phyloP scores from a whole-genome alignment of 2,329 filamentous ascomycete species.

The Botryotinia narcissicola region DNA sequence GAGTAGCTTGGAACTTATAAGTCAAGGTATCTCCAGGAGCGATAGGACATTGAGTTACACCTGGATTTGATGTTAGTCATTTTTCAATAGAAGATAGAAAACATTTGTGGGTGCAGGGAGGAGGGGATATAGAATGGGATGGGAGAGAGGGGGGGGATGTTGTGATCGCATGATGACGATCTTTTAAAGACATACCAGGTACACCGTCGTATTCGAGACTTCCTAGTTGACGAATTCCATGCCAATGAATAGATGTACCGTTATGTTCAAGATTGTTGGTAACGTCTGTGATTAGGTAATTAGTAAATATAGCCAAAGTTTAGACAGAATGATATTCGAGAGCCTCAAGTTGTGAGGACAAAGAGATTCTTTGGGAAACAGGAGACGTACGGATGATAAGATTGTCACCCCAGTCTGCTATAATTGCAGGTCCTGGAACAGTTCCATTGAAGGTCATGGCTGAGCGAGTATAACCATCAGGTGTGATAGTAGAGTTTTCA shows the following conservation, averaged over 20 bases:
- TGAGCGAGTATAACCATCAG: conserved; percentile 48
- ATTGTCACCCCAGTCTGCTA: conserved; percentile 40
- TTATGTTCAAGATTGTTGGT: conserved; percentile 42
- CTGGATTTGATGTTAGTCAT: conserved; percentile 32
- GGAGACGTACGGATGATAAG: conserved; percentile 31
- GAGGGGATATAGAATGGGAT: background rate
- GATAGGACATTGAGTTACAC: conserved; percentile 59
- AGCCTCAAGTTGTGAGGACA: background rate
- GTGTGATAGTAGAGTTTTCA: conserved; percentile 35
- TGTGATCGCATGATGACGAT: background rate
- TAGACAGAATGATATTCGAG: background rate
- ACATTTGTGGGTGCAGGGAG: background rate
- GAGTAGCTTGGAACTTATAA: conserved; percentile 40
- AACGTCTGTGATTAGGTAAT: conserved; percentile 28
- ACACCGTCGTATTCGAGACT: conserved; percentile 41
- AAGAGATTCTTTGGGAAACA: background rate
- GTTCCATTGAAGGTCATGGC: conserved; percentile 48
- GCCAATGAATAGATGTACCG: conserved; percentile 52
- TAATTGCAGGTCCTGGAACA: conserved; percentile 42
- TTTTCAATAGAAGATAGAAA: background rate
- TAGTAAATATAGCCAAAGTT: background rate
- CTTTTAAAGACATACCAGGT: background rate
- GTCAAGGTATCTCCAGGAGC: conserved; percentile 51
- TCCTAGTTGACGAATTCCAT: conserved; percentile 47
- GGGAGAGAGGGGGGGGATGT: background rate